Evolutionary conservation across 192 early-diverging fungal species (phyloP), one percentile per base, ranked within the genome.

Genomic region (Thamnidium elegans): DNA sequence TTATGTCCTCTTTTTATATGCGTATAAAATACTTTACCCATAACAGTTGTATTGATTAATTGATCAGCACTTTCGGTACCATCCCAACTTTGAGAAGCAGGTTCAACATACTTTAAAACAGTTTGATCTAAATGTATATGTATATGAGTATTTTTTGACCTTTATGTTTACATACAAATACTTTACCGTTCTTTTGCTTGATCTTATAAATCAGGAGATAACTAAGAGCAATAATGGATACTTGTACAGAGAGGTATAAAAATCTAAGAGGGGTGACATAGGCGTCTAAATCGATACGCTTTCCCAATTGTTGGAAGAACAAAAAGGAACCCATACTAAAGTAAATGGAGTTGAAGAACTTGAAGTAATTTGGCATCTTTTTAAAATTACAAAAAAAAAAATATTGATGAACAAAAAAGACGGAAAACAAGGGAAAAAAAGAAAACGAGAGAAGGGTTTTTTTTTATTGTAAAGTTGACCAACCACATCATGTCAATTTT

Each of bases 41-140:
- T 56, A 26, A 62, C 43, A 9, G 64, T 75, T 14, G 50, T 75
- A 26, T 42, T 58, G 14, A 77, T 70, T 55, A 73, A 77, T 62
- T 67, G 61, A 23, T 73, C 71, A 10, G 71, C n/a, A 36, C 21
- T 72, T 11, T 75, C 66, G 1, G 71, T 68, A 36, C 80, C 58
- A 58, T 73, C 71, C 71, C 71, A 77, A 32, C 78, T 66, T 34
- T 80, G 80, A 71, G 78, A 84, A 68, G 88, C 77, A 45, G 87
- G 79, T 51, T 95, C 91, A 21, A 90, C 82, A 77, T 93, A 94
- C 67, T 87, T 79, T 39, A 97, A 79, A 10, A 80, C 66, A 19
- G 92, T 93, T 43, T 81, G 79, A 71, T 97, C 95, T 88, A 72
- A 15, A 65, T 32, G 65, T 15, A 46, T 50, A 36, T 31, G 9